Evolutionary conservation across 345 rosid species (phyloP).

Genomic region (Carallia brachiata): DNA sequence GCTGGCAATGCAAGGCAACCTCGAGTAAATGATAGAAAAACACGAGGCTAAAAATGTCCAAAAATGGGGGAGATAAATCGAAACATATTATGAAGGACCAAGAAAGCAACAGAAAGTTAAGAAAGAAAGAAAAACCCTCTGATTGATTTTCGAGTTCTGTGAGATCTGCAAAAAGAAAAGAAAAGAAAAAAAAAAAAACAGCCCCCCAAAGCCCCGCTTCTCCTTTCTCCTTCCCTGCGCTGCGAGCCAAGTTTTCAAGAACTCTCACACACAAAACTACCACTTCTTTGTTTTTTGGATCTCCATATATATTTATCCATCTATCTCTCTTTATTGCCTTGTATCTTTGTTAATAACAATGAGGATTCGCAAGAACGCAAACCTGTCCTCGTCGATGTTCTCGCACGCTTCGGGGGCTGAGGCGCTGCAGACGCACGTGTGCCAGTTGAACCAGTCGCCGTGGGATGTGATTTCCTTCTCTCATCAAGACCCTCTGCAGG

Average conservation of each 20-base stretch:
- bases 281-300: neutral
- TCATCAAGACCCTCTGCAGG: slow-evolving; percentile 34
- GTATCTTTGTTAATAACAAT: slow-evolving; percentile 15
- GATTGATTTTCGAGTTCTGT: slow-evolving; percentile 56
- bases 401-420: slow-evolving; percentile 43
- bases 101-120: slow-evolving; percentile 52
- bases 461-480: slow-evolving; percentile 83
- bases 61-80: slow-evolving; percentile 22
- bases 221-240: neutral
- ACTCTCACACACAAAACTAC: neutral
- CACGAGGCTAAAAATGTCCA: slow-evolving; percentile 37
- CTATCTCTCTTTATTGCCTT: neutral
- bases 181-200: neutral
- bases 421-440: slow-evolving; percentile 51
- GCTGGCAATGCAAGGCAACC: neutral
- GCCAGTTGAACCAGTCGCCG: slow-evolving; percentile 94
- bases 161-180: slow-evolving; percentile 53
- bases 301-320: neutral
- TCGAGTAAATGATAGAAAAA: slow-evolving; percentile 18
- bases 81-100: slow-evolving; percentile 58
- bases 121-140: slow-evolving; percentile 31
- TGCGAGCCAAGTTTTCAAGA: too few relatives aligned
- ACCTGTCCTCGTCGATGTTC: slow-evolving; percentile 45
- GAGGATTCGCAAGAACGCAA: slow-evolving; percentile 94
- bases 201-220: neutral